Percentiles rank a stretch among this genome's conserved stretches.
phyloP scores from a whole-genome alignment of 2,329 filamentous ascomycete species.

The Pseudohalonectria lignicola region DNA sequence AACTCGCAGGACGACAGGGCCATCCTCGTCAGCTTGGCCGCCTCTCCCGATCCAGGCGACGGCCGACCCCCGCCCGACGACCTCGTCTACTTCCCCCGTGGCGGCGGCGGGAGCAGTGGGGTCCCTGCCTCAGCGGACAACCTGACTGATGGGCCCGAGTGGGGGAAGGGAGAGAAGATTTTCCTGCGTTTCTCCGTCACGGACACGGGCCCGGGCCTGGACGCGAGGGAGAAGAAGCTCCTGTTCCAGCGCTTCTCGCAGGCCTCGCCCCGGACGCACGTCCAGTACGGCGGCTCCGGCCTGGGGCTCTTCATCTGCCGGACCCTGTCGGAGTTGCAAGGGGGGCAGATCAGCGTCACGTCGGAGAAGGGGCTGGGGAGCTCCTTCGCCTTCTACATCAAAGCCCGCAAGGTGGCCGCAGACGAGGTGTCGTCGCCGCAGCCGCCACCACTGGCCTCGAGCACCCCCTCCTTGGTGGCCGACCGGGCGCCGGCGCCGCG shows the following conservation, averaged over 20 bases:
- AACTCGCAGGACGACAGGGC: conserved; percentile 45
- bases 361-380: conserved; percentile 58
- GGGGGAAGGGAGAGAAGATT: conserved; percentile 61
- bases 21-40: conserved; percentile 56
- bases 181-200: conserved; percentile 63
- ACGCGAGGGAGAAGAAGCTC: conserved; percentile 56
- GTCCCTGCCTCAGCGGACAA: conserved; percentile 5
- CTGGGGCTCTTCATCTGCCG: conserved; percentile 70
- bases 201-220: conserved; percentile 63
- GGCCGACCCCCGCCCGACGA: conserved; percentile 16
- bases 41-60: conserved; percentile 29
- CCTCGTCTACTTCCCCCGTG: conserved; percentile 34
- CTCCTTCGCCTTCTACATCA: conserved; percentile 69
- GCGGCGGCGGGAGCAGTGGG: background rate
- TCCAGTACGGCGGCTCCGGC: conserved; percentile 68
- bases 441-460: too few relatives aligned
- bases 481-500: too few relatives aligned
- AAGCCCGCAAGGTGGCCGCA: conserved; percentile 39
- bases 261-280: conserved; percentile 62
- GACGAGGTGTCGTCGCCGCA: conserved; percentile 7
- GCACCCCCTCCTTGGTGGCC: background rate
- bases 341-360: conserved; percentile 64
- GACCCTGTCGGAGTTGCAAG: conserved; percentile 65
- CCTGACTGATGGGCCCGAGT: conserved; percentile 46
- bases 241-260: conserved; percentile 75